Percentiles rank a stretch among this genome's conserved stretches.
Conservation (phyloP, 805 yeast genomes). For the Dipodascopsis uninucleata region DNA sequence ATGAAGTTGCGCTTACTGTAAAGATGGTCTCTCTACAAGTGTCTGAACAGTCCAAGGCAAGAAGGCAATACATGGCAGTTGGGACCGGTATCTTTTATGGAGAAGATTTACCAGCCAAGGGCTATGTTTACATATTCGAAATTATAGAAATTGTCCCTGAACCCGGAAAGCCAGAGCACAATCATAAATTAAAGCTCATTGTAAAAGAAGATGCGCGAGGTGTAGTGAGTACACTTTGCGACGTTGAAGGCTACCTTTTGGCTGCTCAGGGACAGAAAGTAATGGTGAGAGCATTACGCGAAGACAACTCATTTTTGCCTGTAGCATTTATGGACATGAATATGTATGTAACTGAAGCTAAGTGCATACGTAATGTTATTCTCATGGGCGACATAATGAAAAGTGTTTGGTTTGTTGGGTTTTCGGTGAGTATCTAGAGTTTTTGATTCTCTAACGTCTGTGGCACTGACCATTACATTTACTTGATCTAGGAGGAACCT, state of each 20-base stretch:
- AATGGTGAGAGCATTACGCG: constrained; percentile 76
- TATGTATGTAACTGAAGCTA: constrained; percentile 71
- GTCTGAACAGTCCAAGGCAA: constrained; percentile 38
- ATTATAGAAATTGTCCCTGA: constrained; percentile 83
- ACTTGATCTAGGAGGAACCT: constrained; percentile 73
- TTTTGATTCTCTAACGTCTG: neutral
- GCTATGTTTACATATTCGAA: constrained; percentile 70
- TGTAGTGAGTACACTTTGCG: constrained; percentile 73
- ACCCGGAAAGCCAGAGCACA: constrained; percentile 79
- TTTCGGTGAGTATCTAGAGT: constrained; percentile 44
- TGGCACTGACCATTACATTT: neutral
- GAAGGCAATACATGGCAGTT: constrained; percentile 65
- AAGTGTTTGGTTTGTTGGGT: constrained; percentile 76
- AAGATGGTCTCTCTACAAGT: constrained; percentile 50
- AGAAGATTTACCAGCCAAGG: constrained; percentile 79
- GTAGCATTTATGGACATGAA: constrained; percentile 92
- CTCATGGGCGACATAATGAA: constrained; percentile 76
- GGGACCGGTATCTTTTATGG: constrained; percentile 73
- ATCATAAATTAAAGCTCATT: constrained; percentile 68
- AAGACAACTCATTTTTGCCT: constrained; percentile 80
- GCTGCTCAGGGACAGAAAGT: constrained; percentile 83
- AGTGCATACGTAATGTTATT: constrained; percentile 78
- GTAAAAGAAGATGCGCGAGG: constrained; percentile 76
- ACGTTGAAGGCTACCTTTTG: constrained; percentile 76
- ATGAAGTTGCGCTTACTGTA: constrained; percentile 60